A percentile compares a stretch with the other conserved stretches of the same genome.
These are phyloP conservation scores for Centrapalus pauciflorus DNA, from an alignment of 129 eudicot species.

Conservation along the genomic window DNA sequence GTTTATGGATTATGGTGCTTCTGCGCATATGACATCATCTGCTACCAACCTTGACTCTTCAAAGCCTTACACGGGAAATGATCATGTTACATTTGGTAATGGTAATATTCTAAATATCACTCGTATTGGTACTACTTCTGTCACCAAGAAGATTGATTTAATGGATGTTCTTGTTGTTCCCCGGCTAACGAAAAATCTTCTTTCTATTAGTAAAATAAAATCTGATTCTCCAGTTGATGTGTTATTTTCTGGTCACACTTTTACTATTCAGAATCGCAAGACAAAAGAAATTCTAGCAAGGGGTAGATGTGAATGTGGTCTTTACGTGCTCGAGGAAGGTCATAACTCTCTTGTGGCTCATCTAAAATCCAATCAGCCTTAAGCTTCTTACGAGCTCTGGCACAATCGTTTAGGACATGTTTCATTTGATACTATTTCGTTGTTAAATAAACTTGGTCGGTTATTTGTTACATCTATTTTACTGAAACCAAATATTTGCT, in stretches of 20 bases:
- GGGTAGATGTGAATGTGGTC: background rate
- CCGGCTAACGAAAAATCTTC: background rate
- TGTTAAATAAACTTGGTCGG: background rate
- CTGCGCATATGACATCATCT: too few species aligned
- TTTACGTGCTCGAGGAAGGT: background rate
- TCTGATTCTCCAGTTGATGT: background rate
- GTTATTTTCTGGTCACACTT: background rate
- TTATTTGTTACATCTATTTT: background rate
- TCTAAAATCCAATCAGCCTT: background rate
- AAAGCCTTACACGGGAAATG: too few species aligned
- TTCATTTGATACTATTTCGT: background rate
- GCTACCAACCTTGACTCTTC: too few species aligned
- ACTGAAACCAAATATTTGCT: background rate
- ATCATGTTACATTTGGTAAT: too few species aligned
- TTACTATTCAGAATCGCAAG: background rate
- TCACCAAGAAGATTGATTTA: background rate
- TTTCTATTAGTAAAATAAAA: background rate
- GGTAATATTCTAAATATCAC: too few species aligned
- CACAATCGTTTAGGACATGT: background rate
- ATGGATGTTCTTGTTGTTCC: too few species aligned
- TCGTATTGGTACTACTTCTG: background rate
- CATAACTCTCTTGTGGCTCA: background rate
- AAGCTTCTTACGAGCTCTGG: background rate
- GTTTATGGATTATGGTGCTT: too few species aligned
- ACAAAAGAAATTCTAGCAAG: background rate